Evolutionary conservation across 225 moss, liverwort and hornwort genomes (phyloP).

Genomic region (Thuidium tamariscinum): DNA sequence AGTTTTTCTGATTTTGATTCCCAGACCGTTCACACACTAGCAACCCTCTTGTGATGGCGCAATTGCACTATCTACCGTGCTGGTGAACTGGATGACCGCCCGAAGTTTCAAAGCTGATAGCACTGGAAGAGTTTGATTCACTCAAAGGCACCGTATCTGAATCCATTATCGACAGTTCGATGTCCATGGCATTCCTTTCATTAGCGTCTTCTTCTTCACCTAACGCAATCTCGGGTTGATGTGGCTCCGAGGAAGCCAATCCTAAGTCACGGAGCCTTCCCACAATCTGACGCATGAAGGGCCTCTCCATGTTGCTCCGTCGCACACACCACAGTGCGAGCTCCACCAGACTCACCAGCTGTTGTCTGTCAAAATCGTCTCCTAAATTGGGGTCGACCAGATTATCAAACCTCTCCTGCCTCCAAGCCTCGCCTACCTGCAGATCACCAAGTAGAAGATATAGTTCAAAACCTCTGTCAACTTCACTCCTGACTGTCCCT

Average conservation of each 20-base stretch:
- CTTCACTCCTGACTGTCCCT: background rate
- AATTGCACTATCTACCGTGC: background rate
- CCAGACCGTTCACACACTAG: background rate
- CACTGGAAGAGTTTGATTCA: background rate
- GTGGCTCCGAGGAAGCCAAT: background rate
- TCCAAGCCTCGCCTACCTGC: background rate
- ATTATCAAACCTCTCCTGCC: background rate
- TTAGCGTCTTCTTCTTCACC: background rate
- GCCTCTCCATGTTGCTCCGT: background rate
- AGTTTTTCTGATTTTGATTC: background rate
- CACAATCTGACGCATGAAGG: background rate
- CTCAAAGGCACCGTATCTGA: background rate
- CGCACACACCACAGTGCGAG: background rate
- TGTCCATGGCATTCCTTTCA: too few relatives aligned
- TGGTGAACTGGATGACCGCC: background rate
- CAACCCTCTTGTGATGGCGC: background rate
- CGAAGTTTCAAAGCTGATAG: background rate
- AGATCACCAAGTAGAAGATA: background rate
- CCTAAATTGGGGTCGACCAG: constrained; percentile 3
- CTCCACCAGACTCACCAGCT: constrained; percentile 1
- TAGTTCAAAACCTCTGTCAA: background rate
- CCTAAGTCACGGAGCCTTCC: background rate
- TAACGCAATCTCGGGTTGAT: background rate
- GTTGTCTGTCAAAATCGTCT: background rate
- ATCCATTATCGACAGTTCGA: background rate